phyloP scores from a whole-genome alignment of 1,284 basidiomycete genomes.

The Trametes hirsuta region DNA sequence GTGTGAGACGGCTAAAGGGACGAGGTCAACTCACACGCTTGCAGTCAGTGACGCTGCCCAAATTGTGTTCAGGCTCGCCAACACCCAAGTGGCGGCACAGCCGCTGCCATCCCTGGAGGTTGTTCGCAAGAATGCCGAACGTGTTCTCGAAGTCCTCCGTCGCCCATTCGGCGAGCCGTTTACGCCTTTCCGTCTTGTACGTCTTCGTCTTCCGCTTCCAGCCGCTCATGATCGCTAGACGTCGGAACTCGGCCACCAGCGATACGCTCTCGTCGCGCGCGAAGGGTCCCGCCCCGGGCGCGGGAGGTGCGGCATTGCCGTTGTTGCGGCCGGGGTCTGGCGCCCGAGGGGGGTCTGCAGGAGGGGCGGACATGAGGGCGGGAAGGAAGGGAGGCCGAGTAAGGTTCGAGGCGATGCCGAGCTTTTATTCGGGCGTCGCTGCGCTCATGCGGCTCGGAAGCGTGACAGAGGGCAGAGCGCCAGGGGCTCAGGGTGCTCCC shows the following conservation, averaged over 20 bases:
- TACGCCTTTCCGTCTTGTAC: background rate
- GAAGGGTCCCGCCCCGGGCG: background rate
- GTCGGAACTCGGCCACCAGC: slow-evolving; percentile 10
- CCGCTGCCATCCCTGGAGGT: background rate
- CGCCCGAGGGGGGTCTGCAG: background rate
- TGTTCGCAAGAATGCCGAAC: background rate
- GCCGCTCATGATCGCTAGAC: background rate
- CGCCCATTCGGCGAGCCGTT: background rate
- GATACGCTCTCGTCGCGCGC: slow-evolving; percentile 1
- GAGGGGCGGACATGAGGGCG: background rate
- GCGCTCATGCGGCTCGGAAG: background rate
- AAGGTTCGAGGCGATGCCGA: background rate
- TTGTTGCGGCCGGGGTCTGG: background rate
- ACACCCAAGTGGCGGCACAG: background rate
- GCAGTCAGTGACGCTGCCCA: slow-evolving; percentile 1
- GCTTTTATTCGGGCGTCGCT: background rate
- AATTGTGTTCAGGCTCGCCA: background rate
- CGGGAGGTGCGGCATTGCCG: background rate
- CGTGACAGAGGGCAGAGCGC: background rate
- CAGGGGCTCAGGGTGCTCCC: background rate
- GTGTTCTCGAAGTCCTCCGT: background rate
- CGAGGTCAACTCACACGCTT: background rate
- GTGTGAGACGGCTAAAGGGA: background rate
- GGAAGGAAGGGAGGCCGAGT: background rate
- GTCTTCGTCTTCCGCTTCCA: background rate